Evolutionary conservation across 805 yeast species (phyloP).

Genomic region (Starmerella bacillaris): DNA sequence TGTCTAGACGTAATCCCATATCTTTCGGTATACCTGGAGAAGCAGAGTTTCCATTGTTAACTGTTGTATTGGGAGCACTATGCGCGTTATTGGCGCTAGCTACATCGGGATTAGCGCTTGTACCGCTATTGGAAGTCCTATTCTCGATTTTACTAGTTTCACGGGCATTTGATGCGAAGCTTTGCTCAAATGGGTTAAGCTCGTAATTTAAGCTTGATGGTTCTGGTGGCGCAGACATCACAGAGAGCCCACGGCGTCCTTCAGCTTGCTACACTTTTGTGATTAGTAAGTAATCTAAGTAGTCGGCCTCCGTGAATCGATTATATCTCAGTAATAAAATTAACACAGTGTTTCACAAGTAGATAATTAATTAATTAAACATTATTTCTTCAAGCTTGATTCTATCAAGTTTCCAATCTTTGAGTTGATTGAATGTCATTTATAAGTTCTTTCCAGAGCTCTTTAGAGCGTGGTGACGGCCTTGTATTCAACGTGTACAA

Average conservation of each 20-base stretch:
- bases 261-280: too few relatives aligned
- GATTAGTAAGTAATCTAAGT: too few relatives aligned
- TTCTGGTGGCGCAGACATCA: conserved; percentile 4
- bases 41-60: neutral
- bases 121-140: neutral
- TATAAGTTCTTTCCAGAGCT: too few relatives aligned
- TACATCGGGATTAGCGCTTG: neutral
- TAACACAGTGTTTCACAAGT: too few relatives aligned
- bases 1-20: conserved; percentile 1
- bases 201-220: conserved; percentile 45
- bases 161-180: conserved; percentile 50
- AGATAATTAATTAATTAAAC: too few relatives aligned
- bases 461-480: too few relatives aligned
- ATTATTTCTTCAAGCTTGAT: too few relatives aligned
- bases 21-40: neutral
- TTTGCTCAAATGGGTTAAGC: conserved; percentile 88
- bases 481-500: conserved; percentile 7
- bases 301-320: too few relatives aligned
- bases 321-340: too few relatives aligned
- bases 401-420: too few relatives aligned
- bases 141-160: neutral
- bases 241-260: too few relatives aligned
- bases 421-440: too few relatives aligned
- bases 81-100: neutral
- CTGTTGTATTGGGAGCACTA: neutral